Evolutionary conservation across 2,329 filamentous ascomycete genomes (phyloP), one percentile per base, ranked within the genome.

Genomic region (Colletotrichum paranaense): DNA sequence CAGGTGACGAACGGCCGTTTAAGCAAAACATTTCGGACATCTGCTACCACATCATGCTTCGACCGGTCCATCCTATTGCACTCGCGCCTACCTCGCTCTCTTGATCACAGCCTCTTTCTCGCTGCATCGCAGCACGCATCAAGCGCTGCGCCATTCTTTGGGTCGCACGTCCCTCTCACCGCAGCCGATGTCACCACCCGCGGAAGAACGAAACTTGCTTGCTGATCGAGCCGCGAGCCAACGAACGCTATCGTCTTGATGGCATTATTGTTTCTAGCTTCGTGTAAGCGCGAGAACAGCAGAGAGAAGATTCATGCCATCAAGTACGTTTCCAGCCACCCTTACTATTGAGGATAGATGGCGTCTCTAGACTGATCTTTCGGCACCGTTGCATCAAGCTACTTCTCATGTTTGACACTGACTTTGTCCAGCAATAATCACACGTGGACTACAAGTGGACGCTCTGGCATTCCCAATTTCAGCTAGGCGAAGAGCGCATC

Each of bases 141-240:
- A 59, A 22, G 30, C 52, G 63, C 58, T 26, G 46, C 32, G 26
- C 46, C 28, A 16, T 60, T 57, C 12, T 64, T 28, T 65, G 46
- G 46, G 38, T 65, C 56, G 67, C 70, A 70, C 67, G 53, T 60
- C 56, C 55, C 56, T 70, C 24, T 49, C 26, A 52, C 46, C 28
- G 42, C 53, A 62, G 46, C 28, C 38, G 55, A 38, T 67, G 58
- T 38, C 24, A 58, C 42, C 22, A 59, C 14, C 22, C 30, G 32
- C 60, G 22, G 26, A 46, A 49, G 32, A 30, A 28, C 56, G 60
- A 38, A 7, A 16, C n/a, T 35, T 12, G 19, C 28, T 14, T 14
- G 14, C 32, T 14, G 35, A 28, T 57, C 46, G 32, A 58, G 26
- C 59, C 26, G 59, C 66, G n/a, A 65, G 55, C 46, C 46, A 35